Conservation (phyloP, 2,329 filamentous ascomycete genomes). For the Endocalyx cinctus region DNA sequence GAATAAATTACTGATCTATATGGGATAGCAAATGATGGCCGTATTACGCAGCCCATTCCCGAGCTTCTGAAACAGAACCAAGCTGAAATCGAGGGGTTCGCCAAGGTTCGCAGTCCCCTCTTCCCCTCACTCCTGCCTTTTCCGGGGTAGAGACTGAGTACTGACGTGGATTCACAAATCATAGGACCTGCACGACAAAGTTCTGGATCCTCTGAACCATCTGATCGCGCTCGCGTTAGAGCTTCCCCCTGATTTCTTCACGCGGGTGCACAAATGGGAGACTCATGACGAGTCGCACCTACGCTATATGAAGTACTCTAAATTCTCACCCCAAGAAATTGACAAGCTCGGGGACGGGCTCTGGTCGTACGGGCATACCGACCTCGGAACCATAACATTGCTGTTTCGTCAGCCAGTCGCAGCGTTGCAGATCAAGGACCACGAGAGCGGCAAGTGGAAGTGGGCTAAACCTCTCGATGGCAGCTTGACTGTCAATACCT, state of each 20-base stretch:
- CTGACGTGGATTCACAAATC: too few species aligned
- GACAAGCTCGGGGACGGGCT: constrained; percentile 36
- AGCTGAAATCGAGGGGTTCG: not conserved
- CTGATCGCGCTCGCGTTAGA: constrained; percentile 14
- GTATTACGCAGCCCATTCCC: constrained; percentile 34
- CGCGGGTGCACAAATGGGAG: constrained; percentile 12
- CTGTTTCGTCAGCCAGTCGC: constrained; percentile 53
- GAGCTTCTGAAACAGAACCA: constrained; percentile 53
- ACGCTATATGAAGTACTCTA: constrained; percentile 47
- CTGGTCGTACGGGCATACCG: constrained; percentile 45
- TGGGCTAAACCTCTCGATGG: constrained; percentile 41
- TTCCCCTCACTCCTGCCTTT: too few species aligned
- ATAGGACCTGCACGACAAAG: constrained; percentile 13
- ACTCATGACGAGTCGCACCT: constrained; percentile 16
- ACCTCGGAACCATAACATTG: constrained; percentile 49
- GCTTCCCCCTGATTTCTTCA: constrained; percentile 14
- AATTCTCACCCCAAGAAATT: constrained; percentile 26
- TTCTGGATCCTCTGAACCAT: constrained; percentile 15
- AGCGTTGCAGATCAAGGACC: constrained; percentile 45
- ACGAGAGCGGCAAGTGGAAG: constrained; percentile 36
- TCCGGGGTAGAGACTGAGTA: too few species aligned
- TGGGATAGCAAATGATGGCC: not conserved
- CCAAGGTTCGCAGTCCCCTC: too few species aligned
- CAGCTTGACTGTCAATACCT: constrained; percentile 44
- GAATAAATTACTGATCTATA: not conserved